phyloP scores from a whole-genome alignment of 1,284 basidiomycete species.

The Trametes versicolor region DNA sequence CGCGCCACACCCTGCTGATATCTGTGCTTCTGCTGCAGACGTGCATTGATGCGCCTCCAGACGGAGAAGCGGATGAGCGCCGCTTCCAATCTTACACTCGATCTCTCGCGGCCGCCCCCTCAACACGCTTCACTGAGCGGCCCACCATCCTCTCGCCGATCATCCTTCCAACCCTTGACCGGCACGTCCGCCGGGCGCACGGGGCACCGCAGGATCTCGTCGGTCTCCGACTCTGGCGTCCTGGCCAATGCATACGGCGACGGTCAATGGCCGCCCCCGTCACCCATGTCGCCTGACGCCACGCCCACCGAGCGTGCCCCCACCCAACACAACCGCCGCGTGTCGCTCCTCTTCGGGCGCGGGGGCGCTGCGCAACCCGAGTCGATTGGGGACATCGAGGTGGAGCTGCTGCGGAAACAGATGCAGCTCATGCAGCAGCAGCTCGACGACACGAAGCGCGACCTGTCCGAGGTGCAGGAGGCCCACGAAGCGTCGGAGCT shows the following conservation, averaged over 20 bases:
- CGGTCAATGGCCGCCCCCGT: slow-evolving; percentile 32
- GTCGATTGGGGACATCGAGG: slow-evolving; percentile 40
- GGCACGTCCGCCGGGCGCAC: slow-evolving; percentile 57
- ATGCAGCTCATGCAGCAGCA: slow-evolving; percentile 64
- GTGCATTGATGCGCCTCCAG: slow-evolving; percentile 92
- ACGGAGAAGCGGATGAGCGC: slow-evolving; percentile 79
- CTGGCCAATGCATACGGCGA: slow-evolving; percentile 36
- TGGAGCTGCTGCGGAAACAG: slow-evolving; percentile 71
- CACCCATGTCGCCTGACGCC: slow-evolving; percentile 35
- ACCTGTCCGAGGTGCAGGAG: slow-evolving; percentile 82
- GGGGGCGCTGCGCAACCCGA: slow-evolving; percentile 48
- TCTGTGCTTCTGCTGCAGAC: slow-evolving; percentile 51
- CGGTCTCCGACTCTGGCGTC: slow-evolving; percentile 65
- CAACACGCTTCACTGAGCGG: slow-evolving; percentile 48
- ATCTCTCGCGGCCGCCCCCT: slow-evolving; percentile 57
- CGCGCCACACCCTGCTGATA: background rate
- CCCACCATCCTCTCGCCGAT: slow-evolving; percentile 67
- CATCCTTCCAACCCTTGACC: slow-evolving; percentile 76
- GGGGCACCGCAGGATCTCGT: slow-evolving; percentile 73
- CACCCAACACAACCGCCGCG: slow-evolving; percentile 50
- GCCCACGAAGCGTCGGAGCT: slow-evolving; percentile 88
- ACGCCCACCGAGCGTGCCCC: slow-evolving; percentile 37
- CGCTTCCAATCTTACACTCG: slow-evolving; percentile 57
- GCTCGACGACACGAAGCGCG: slow-evolving; percentile 70
- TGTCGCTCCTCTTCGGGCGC: slow-evolving; percentile 64